These are phyloP conservation scores for Candida awuae DNA, from an alignment of 805 yeast genomes.

Conservation along the genomic window DNA sequence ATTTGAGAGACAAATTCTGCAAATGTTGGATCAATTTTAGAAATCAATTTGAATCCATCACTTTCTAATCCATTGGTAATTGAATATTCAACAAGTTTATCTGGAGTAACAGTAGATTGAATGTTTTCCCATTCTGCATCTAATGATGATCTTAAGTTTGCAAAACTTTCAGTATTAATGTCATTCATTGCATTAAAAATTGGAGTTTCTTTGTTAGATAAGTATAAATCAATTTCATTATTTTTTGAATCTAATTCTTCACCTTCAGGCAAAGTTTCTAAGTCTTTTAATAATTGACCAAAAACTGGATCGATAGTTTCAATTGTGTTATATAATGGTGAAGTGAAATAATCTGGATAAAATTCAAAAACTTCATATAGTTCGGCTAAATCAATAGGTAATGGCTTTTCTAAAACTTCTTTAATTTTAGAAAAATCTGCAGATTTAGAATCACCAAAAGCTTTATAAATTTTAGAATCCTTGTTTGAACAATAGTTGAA, in stretches of 20 bases:
- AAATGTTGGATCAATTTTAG: constrained; percentile 21
- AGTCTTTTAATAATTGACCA: constrained; percentile 15
- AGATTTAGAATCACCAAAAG: constrained; percentile 19
- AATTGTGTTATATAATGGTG: constrained; percentile 14
- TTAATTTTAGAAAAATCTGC: constrained; percentile 16
- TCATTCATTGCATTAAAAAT: constrained; percentile 21
- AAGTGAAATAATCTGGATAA: constrained; percentile 18
- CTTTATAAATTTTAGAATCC: constrained; percentile 16
- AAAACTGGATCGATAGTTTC: constrained; percentile 20
- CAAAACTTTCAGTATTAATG: constrained; percentile 13
- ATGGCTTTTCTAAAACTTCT: constrained; percentile 18
- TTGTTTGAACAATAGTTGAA: constrained; percentile 16
- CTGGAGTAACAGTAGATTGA: constrained; percentile 17
- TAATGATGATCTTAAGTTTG: constrained; percentile 13
- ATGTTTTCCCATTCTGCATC: constrained; percentile 17
- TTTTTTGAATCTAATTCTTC: constrained; percentile 16
- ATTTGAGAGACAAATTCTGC: constrained; percentile 10
- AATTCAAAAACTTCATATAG: constrained; percentile 21
- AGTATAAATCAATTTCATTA: constrained; percentile 15
- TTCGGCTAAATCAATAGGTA: constrained; percentile 23
- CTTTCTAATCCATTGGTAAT: constrained; percentile 19
- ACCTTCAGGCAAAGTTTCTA: constrained; percentile 22
- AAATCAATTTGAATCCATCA: constrained; percentile 18
- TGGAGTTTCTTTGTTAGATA: constrained; percentile 14
- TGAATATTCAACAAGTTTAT: constrained; percentile 20